Percentiles rank a stretch among this genome's conserved stretches.
Evolutionary conservation across 768 basidiomycete species (phyloP).

Genomic region (Auricularia auricula-judae): DNA sequence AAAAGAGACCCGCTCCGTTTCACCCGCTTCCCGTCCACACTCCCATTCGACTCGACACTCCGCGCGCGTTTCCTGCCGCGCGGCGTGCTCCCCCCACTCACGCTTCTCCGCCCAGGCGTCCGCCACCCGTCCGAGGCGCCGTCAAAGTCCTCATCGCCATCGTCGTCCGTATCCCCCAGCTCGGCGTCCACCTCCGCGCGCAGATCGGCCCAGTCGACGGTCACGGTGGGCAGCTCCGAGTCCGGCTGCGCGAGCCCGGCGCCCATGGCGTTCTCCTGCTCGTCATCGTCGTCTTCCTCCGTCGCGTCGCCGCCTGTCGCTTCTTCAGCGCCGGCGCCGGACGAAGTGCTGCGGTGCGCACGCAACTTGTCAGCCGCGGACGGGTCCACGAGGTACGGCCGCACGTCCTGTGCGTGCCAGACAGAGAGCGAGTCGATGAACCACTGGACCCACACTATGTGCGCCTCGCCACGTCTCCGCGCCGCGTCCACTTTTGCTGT

Average conservation of each 20-base stretch:
- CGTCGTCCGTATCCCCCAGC: constrained; percentile 28
- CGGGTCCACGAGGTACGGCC: constrained; percentile 60
- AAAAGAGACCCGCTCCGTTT: constrained; percentile 4
- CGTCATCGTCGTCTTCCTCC: constrained; percentile 36
- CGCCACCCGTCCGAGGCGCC: constrained; percentile 6
- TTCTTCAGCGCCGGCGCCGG: constrained; percentile 34
- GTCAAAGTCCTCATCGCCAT: constrained; percentile 8
- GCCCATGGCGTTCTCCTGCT: constrained; percentile 13
- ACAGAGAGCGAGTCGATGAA: constrained; percentile 80
- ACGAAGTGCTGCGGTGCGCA: constrained; percentile 22
- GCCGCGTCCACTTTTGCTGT: constrained; percentile 89
- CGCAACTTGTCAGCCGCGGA: constrained; percentile 23
- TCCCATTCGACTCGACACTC: constrained; percentile 18
- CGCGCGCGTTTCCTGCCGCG: constrained; percentile 32
- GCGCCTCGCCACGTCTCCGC: constrained; percentile 59
- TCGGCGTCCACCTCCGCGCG: constrained; percentile 83
- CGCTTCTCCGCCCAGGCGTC: constrained; percentile 11
- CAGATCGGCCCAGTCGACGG: constrained; percentile 73
- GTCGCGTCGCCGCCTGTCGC: constrained; percentile 50
- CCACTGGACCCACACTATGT: constrained; percentile 85
- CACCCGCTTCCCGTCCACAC: constrained; percentile 14
- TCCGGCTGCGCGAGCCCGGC: constrained; percentile 26
- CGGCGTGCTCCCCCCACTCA: constrained; percentile 28
- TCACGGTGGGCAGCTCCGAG: constrained; percentile 26
- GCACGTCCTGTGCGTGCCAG: constrained; percentile 79